Percentiles rank a stretch among this genome's conserved stretches.
Evolutionary conservation across 1,284 basidiomycete species (phyloP).

Genomic region (Irpex sp.): DNA sequence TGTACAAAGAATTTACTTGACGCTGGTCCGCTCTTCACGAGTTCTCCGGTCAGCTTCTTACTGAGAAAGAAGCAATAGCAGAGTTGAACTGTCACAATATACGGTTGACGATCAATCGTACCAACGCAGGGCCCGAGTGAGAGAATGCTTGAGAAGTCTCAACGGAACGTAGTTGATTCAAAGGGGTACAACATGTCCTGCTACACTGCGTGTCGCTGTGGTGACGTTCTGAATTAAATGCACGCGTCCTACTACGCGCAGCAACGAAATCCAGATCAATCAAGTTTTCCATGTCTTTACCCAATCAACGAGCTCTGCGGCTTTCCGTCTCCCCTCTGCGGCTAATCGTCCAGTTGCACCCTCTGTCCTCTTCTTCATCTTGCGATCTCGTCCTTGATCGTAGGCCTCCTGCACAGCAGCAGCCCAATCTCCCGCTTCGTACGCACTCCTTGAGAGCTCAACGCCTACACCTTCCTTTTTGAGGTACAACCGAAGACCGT

Average conservation of each 20-base stretch:
- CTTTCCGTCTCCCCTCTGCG: slow-evolving; percentile 47
- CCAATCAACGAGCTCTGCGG: slow-evolving; percentile 50
- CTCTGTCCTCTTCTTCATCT: slow-evolving; percentile 35
- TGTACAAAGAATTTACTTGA: background rate
- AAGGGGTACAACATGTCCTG: too few relatives aligned
- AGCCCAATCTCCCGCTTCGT: slow-evolving; percentile 72
- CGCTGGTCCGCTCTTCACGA: background rate
- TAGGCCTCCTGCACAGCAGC: slow-evolving; percentile 53
- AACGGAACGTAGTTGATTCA: background rate
- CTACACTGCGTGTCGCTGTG: too few relatives aligned
- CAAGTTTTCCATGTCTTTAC: slow-evolving; percentile 29
- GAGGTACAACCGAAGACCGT: slow-evolving; percentile 64
- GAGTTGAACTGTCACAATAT: background rate
- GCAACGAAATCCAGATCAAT: background rate
- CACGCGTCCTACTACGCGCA: background rate
- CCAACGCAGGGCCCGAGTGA: background rate
- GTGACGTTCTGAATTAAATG: too few relatives aligned
- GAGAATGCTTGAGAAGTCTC: background rate
- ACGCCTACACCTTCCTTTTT: slow-evolving; percentile 45
- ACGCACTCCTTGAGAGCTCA: slow-evolving; percentile 47
- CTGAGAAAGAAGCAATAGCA: too few relatives aligned
- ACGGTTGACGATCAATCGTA: background rate
- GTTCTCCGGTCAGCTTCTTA: background rate
- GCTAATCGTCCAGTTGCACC: slow-evolving; percentile 39
- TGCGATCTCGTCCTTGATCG: slow-evolving; percentile 39